Evolutionary conservation across 2,329 filamentous ascomycete genomes (phyloP).

Genomic region (Sarocladium kiliense): DNA sequence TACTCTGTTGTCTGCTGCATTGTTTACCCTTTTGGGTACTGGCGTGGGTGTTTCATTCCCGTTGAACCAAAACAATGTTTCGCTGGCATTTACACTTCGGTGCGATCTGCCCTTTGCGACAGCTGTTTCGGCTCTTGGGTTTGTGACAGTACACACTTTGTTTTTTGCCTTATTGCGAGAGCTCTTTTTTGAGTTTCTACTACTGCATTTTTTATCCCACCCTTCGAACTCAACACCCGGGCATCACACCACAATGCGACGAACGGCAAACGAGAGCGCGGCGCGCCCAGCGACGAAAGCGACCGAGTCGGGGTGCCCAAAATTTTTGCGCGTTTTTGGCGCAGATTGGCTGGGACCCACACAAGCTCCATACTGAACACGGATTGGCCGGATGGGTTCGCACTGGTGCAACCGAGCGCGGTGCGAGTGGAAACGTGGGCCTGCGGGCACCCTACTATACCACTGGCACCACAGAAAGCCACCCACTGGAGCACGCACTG

Average conservation of each 20-base stretch:
- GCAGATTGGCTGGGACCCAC: slow-evolving; percentile 28
- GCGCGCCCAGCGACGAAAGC: slow-evolving; percentile 6
- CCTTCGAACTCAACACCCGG: not conserved
- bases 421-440: slow-evolving; percentile 7
- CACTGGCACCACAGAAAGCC: not conserved
- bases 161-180: not conserved
- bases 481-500: not conserved
- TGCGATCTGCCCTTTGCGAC: not conserved
- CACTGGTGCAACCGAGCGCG: slow-evolving; percentile 4
- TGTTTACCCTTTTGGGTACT: not conserved
- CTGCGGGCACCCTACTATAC: not conserved
- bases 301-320: slow-evolving; percentile 8
- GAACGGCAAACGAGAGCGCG: not conserved
- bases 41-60: not conserved
- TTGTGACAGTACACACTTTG: not conserved
- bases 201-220: not conserved
- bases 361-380: slow-evolving; percentile 20
- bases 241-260: not conserved
- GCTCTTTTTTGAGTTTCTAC: not conserved
- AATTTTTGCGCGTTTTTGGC: slow-evolving; percentile 21
- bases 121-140: not conserved
- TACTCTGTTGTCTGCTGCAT: too few relatives aligned
- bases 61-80: slow-evolving; percentile 6
- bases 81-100: slow-evolving; percentile 5
- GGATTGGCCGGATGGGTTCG: not conserved